These are phyloP conservation scores for Pythium diclinum DNA, from an alignment of 352 stramenopile species.

Conservation along the genomic window DNA sequence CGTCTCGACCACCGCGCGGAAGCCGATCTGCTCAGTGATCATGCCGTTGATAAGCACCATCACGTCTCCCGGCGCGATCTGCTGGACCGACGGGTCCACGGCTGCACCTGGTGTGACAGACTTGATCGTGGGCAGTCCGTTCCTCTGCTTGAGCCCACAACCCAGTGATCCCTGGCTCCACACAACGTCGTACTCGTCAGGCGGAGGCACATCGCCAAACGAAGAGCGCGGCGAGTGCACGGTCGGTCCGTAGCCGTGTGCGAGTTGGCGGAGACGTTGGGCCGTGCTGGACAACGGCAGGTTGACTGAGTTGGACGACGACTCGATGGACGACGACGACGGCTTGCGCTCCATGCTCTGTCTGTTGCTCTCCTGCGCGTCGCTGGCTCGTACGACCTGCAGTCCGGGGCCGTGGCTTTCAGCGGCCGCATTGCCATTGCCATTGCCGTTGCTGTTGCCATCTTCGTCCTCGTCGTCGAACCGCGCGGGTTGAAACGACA, in stretches of 20 bases:
- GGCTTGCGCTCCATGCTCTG: slow-evolving; percentile 9
- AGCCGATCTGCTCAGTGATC: slow-evolving; percentile 70
- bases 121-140: slow-evolving; percentile 66
- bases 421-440: not conserved
- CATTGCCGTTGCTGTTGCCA: slow-evolving; percentile 6
- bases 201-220: not conserved
- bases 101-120: slow-evolving; percentile 48
- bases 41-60: slow-evolving; percentile 74
- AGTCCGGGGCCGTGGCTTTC: not conserved
- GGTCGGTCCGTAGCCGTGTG: not conserved
- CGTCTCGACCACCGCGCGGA: slow-evolving; percentile 69
- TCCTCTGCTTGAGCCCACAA: slow-evolving; percentile 71
- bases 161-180: slow-evolving; percentile 71
- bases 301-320: slow-evolving; percentile 6
- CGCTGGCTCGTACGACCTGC: slow-evolving; percentile 9
- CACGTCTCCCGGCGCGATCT: slow-evolving; percentile 65
- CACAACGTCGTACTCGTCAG: slow-evolving; percentile 69
- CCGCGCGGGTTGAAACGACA: slow-evolving; percentile 65
- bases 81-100: slow-evolving; percentile 58
- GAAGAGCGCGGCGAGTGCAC: not conserved
- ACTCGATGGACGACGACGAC: slow-evolving; percentile 11
- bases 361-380: slow-evolving; percentile 2
- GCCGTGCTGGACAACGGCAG: not conserved
- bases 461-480: slow-evolving; percentile 27
- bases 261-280: slow-evolving; percentile 6